Evolutionary conservation across 768 basidiomycete species (phyloP), one percentile per base, ranked within the genome.

Genomic region (Suillus ampliporus): DNA sequence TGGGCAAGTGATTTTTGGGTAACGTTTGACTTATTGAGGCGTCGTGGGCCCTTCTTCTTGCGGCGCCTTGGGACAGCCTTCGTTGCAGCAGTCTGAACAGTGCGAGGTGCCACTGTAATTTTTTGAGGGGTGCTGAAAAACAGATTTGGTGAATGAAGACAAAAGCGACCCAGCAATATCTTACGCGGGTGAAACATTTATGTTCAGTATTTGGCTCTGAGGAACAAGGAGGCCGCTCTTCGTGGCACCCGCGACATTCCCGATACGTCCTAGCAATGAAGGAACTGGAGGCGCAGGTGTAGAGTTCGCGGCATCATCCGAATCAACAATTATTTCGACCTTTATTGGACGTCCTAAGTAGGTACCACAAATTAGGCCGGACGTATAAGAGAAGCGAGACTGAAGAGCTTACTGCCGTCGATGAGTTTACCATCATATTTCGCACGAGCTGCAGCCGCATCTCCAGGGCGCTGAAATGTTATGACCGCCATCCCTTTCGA

Each of bases 401-500:
- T 34, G 38, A 19, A n/a, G 35, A 5, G 3, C 83, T 74, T 57
- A 84, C 83, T 77, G n/a, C 80, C 78, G 69, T 93, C 91, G 23
- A 93, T 85, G 57, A 91, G 83, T 76, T 90, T 90, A 50, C 89
- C 89, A 66, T 92, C 80, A 68, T 90, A 93, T 75, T 90, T 92
- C 28, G 78, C 71, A 43, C 84, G 83, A 10, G 91, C 91, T 44
- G 84, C 65, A 2, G 72, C 76, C 9, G 91, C 91, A 74, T 91
- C 89, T 1, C 81, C 86, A 9, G 83, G 64, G 37, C 87, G 83
- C 67, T 86, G 82, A 68, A 93, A 93, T 0, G 79, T 69, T 3
- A 92, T 88, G 15, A 93, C 74, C 2, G 91, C 91, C 90, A 92
- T 92, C 21, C 91, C 91, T 69, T 90, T 92, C 50, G 90, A 89